Conservation (phyloP, 208 protist genomes). For the Leishmania aethiopica region DNA sequence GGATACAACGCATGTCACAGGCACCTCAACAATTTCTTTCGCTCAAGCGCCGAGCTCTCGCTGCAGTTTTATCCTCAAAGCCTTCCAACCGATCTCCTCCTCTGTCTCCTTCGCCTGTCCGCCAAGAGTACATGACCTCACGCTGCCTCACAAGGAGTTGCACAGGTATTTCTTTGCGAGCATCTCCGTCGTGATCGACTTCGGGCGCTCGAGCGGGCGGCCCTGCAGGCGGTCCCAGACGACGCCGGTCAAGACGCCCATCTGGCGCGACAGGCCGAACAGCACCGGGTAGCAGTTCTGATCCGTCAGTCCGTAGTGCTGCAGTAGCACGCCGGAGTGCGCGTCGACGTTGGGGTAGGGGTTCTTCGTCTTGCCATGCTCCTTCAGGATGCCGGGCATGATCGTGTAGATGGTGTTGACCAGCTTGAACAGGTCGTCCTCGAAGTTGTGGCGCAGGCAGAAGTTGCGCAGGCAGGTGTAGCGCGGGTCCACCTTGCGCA, state of each 20-base stretch:
- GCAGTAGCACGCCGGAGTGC: constrained; percentile 93
- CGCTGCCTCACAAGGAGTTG: constrained; percentile 3
- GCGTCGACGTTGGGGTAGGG: constrained; percentile 98
- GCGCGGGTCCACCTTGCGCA: constrained; percentile 98
- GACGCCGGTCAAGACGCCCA: constrained; percentile 94
- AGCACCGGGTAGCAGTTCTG: constrained; percentile 98
- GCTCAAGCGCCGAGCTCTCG: not conserved
- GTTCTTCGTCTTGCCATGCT: constrained; percentile 98
- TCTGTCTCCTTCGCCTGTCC: not conserved
- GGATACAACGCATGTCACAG: not conserved
- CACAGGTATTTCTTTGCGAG: constrained; percentile 73
- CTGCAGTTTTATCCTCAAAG: not conserved
- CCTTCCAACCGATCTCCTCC: not conserved
- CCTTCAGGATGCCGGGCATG: constrained; percentile 94
- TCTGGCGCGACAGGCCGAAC: constrained; percentile 96
- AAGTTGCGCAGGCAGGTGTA: constrained; percentile 98
- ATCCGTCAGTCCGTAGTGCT: constrained; percentile 97
- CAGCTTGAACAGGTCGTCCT: constrained; percentile 97
- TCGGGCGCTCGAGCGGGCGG: constrained; percentile 97
- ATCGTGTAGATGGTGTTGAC: constrained; percentile 92
- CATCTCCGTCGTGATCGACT: constrained; percentile 90
- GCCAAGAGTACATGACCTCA: not conserved
- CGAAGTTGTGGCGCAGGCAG: constrained; percentile 95
- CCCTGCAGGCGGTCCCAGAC: constrained; percentile 96
- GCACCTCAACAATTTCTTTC: not conserved